Percentiles rank a stretch among this genome's conserved stretches.
phyloP scores from a whole-genome alignment of 495 filamentous ascomycete genomes.

The Neurospora tetrasperma region DNA sequence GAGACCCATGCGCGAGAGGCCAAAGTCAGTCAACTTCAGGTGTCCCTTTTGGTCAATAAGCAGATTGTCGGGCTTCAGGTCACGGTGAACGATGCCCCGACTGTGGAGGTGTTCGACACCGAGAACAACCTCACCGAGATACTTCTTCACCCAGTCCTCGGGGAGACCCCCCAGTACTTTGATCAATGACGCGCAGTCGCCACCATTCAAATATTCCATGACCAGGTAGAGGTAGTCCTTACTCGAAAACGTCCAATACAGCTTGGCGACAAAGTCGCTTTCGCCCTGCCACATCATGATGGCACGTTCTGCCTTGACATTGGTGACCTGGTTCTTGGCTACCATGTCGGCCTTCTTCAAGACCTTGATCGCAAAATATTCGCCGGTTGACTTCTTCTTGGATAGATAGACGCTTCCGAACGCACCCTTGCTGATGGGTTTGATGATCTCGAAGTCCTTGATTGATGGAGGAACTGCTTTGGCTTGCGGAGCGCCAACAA shows the following conservation, averaged over 20 bases:
- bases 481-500: slow-evolving; percentile 58
- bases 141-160: slow-evolving; percentile 96
- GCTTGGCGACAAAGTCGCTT: slow-evolving; percentile 96
- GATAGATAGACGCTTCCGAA: slow-evolving; percentile 97
- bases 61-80: slow-evolving; percentile 94
- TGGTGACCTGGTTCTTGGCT: slow-evolving; percentile 97
- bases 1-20: slow-evolving; percentile 92
- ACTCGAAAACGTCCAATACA: slow-evolving; percentile 99
- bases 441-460: slow-evolving; percentile 99
- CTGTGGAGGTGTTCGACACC: slow-evolving; percentile 92
- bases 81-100: slow-evolving; percentile 89
- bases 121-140: slow-evolving; percentile 88
- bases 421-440: slow-evolving; percentile 96
- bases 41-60: slow-evolving; percentile 96
- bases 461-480: slow-evolving; percentile 87
- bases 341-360: slow-evolving; percentile 99
- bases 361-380: slow-evolving; percentile 98
- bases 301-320: slow-evolving; percentile 96
- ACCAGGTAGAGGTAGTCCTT: slow-evolving; percentile 98
- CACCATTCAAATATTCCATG: slow-evolving; percentile 98
- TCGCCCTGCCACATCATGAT: slow-evolving; percentile 99
- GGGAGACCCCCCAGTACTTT: slow-evolving; percentile 83
- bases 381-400: slow-evolving; percentile 96
- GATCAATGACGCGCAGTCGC: slow-evolving; percentile 92
- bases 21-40: slow-evolving; percentile 95